A percentile compares a stretch with the other conserved stretches of the same genome.
These are phyloP conservation scores for Arachis hypogaea DNA, from an alignment of 306 rosid genomes.

Conservation along the genomic window DNA sequence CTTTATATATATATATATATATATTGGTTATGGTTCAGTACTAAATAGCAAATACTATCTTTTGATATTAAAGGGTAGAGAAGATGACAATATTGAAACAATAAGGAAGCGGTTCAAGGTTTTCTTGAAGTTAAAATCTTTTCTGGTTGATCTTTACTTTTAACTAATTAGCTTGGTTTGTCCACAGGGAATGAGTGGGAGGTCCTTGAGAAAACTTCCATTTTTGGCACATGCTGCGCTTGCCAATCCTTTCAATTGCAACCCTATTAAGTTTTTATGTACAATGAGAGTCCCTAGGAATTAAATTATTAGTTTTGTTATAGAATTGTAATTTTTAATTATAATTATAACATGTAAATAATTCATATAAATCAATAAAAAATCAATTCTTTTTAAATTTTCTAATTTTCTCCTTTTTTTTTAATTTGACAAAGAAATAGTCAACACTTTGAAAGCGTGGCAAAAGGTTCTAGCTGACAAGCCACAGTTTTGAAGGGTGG, in stretches of 20 bases:
- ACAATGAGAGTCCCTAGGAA: conserved; percentile 46
- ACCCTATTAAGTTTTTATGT: conserved; percentile 68
- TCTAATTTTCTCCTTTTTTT: no score
- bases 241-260: conserved; percentile 65
- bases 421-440: no score
- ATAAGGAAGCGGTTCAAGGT: conserved; percentile 93
- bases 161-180: conserved; percentile 26
- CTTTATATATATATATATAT: background rate
- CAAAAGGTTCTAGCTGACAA: no score
- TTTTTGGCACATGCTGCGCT: conserved; percentile 85
- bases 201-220: conserved; percentile 92
- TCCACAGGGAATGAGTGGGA: conserved; percentile 88
- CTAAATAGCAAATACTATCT: conserved; percentile 14
- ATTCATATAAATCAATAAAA: no score
- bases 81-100: conserved; percentile 93
- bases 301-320: no score
- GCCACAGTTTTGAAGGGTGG: no score
- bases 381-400: no score
- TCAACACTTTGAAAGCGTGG: no score
- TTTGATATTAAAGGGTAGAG: conserved; percentile 74
- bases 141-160: conserved; percentile 25
- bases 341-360: no score
- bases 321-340: no score
- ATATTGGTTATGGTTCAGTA: background rate
- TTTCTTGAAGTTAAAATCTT: conserved; percentile 39